These are phyloP conservation scores for Bocquillonia castaneifolia DNA, from an alignment of 441 rosid species.

Conservation along the genomic window DNA sequence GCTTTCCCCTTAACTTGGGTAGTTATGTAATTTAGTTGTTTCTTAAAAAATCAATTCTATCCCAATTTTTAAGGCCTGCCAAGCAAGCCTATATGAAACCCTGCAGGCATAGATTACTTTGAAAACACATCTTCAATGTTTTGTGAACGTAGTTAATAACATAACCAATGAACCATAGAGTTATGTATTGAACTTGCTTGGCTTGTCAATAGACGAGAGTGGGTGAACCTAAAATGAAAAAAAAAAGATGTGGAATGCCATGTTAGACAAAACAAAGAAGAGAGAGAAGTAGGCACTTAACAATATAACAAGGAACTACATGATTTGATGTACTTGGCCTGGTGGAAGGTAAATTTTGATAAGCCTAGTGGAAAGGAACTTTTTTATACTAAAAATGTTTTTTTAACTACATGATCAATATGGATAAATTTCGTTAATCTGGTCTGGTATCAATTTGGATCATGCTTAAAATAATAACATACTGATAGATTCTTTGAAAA, in stretches of 20 bases:
- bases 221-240: no score
- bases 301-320: background rate
- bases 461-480: constrained; percentile 22
- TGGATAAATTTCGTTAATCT: background rate
- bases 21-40: background rate
- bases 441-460: background rate
- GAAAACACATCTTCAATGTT: background rate
- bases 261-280: background rate
- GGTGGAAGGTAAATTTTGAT: no score
- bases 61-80: background rate
- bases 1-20: background rate
- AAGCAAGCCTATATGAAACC: background rate
- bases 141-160: background rate
- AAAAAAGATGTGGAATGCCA: background rate
- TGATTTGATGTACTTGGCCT: background rate
- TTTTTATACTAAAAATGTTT: background rate
- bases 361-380: background rate
- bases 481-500: constrained; percentile 63
- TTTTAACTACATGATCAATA: background rate
- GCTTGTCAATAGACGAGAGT: background rate
- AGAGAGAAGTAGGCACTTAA: background rate
- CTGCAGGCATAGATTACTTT: background rate
- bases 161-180: background rate
- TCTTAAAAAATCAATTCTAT: background rate
- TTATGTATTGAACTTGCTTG: background rate